A percentile compares a stretch with the other conserved stretches of the same genome.
phyloP scores from a whole-genome alignment of 176 grass and related monocot species.

The Zoysia pacifica region DNA sequence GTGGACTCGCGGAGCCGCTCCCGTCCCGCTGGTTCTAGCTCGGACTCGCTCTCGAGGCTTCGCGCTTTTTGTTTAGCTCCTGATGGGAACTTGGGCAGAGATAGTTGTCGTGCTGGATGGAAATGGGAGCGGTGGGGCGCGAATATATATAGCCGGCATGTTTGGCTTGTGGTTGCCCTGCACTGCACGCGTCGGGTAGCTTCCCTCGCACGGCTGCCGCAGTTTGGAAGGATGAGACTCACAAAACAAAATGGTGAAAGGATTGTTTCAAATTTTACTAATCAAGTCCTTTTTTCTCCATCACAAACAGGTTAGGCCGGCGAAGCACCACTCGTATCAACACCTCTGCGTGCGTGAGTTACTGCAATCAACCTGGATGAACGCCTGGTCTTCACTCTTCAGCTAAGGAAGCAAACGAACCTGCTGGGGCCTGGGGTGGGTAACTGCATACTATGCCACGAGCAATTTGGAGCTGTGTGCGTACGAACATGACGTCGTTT shows the following conservation, averaged over 20 bases:
- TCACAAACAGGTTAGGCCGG: too few relatives aligned
- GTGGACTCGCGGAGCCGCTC: background rate
- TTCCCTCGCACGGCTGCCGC: conserved; percentile 23
- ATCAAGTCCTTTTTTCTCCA: too few relatives aligned
- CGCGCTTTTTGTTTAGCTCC: background rate
- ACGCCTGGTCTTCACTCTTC: background rate
- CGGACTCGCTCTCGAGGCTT: background rate
- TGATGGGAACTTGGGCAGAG: too few relatives aligned
- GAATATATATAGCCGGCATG: conserved; percentile 30
- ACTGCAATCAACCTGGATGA: background rate
- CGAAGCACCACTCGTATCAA: too few relatives aligned
- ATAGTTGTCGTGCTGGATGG: background rate
- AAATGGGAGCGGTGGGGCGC: background rate
- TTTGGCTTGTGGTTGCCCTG: background rate
- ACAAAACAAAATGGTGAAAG: too few relatives aligned
- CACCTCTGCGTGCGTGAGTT: background rate
- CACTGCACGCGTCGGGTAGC: conserved; percentile 23
- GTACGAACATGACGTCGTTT: background rate
- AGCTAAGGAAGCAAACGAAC: conserved; percentile 36
- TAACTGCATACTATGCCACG: too few relatives aligned
- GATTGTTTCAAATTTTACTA: background rate
- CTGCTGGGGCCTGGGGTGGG: background rate
- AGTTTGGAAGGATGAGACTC: too few relatives aligned
- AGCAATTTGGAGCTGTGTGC: background rate
- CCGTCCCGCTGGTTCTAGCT: background rate